Conservation (phyloP, 2,329 filamentous ascomycete species). For the Ophiosphaerella korrae region DNA sequence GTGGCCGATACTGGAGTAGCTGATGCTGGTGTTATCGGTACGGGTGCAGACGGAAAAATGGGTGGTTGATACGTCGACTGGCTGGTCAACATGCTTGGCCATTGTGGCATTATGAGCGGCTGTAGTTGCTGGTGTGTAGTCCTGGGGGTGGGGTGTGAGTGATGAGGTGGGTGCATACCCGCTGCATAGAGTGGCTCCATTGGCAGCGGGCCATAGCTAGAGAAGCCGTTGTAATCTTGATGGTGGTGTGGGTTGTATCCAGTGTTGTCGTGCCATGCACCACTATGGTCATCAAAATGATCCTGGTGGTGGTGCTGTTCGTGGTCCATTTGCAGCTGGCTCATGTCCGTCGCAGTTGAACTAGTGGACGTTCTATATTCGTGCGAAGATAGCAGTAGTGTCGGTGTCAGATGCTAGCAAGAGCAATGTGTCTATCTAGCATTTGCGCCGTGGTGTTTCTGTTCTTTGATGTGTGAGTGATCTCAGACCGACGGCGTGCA, state of each 20-base stretch:
- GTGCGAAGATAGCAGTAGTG: conserved; percentile 32
- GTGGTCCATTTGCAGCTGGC: conserved; percentile 50
- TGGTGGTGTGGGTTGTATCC: conserved; percentile 45
- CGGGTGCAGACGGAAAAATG: conserved; percentile 44
- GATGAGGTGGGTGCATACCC: conserved; percentile 47
- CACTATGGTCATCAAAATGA: conserved; percentile 41
- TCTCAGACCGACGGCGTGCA: conserved; percentile 41
- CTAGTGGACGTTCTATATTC: conserved; percentile 20
- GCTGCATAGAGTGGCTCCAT: conserved; percentile 48
- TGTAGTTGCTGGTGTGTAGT: conserved; percentile 49
- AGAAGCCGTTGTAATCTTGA: conserved; percentile 49
- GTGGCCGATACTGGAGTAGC: conserved; percentile 48
- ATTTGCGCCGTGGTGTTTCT: conserved; percentile 38
- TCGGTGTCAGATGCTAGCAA: conserved; percentile 35
- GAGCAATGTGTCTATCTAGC: conserved; percentile 32
- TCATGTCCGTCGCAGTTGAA: conserved; percentile 40
- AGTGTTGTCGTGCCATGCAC: conserved; percentile 38
- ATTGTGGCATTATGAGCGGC: conserved; percentile 48
- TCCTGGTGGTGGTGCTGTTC: conserved; percentile 44
- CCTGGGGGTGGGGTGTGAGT: conserved; percentile 31
- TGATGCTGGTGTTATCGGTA: conserved; percentile 45
- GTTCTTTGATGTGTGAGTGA: conserved; percentile 38
- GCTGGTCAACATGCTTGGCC: conserved; percentile 51
- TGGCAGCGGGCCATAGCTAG: conserved; percentile 43
- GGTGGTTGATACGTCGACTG: conserved; percentile 48